Evolutionary conservation across 768 basidiomycete genomes (phyloP), one percentile per base, ranked within the genome.

Genomic region (Lentinula detonsa): DNA sequence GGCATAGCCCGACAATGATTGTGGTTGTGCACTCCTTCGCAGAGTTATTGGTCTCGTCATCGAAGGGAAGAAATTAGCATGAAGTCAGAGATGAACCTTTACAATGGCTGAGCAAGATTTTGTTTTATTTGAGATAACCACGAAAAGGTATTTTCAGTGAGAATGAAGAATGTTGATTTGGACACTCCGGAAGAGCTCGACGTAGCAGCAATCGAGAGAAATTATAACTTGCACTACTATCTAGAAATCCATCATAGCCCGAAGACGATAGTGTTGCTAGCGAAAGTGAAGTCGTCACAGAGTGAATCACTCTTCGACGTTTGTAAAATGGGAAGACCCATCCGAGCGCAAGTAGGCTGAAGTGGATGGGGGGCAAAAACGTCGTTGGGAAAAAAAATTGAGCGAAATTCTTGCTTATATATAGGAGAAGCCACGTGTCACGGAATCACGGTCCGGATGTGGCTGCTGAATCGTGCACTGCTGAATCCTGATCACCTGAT

Each of bases 201-300:
- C 28, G 28, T 28, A 28, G 28, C 28, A 28, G 28, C 3, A 28
- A 28, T 28, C 28, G 0, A 28, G 28, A 28, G 2, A 13, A 39
- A 39, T 39, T 39, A 13, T 39, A 39, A 39, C 37, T 39, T 39
- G 37, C 37, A 39, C 37, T 76, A 86, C 85, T 86, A 86, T 86
- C 85, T 86, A 86, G 85, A 80, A 85, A 80, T 78, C 82, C 83
- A 83, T 86, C 84, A 85, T 84, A 54, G 80, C 78, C 74, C 63
- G 71, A 64, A 67, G 72, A 75, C 74, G 81, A 62, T 86, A 85
- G 83, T 75, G 85, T 81, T 84, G 85, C 85, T 86, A 86, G 85
- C 85, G 85, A 86, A 86, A 79, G 85, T 73, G 85, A 84, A 85
- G 85, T 45, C 51, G 4, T 34, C 46, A 21, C 21, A 45, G 43